phyloP scores from a whole-genome alignment of 2,329 filamentous ascomycete species.

The Phoma sp. region DNA sequence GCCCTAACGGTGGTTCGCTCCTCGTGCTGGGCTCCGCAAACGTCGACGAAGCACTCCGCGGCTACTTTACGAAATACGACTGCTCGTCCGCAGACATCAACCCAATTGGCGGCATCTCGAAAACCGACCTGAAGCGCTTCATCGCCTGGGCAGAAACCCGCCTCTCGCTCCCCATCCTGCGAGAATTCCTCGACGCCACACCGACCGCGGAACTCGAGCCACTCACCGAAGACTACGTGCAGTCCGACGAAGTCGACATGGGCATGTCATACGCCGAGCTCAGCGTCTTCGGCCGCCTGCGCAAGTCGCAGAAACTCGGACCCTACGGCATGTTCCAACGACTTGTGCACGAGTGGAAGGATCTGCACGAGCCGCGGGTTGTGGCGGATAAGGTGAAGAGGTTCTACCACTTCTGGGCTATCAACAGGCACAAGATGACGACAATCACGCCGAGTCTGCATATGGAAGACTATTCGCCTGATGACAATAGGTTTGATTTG shows the following conservation, averaged over 20 bases:
- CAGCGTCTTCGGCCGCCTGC: slow-evolving; percentile 59
- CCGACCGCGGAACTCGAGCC: slow-evolving; percentile 65
- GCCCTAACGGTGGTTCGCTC: slow-evolving; percentile 64
- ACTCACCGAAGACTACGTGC: slow-evolving; percentile 67
- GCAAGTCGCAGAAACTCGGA: slow-evolving; percentile 58
- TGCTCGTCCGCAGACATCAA: slow-evolving; percentile 59
- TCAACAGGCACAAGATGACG: slow-evolving; percentile 36
- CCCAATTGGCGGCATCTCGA: slow-evolving; percentile 68
- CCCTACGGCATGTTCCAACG: slow-evolving; percentile 63
- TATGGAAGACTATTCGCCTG: slow-evolving; percentile 59
- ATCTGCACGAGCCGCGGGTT: slow-evolving; percentile 50
- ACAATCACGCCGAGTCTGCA: slow-evolving; percentile 39
- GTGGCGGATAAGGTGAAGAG: slow-evolving; percentile 56
- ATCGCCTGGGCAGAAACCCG: slow-evolving; percentile 63
- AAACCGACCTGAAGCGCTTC: slow-evolving; percentile 75
- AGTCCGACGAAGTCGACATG: slow-evolving; percentile 65
- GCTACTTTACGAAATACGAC: slow-evolving; percentile 76
- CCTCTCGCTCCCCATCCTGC: slow-evolving; percentile 70
- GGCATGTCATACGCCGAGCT: slow-evolving; percentile 61
- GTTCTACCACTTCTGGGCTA: slow-evolving; percentile 52
- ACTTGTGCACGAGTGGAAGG: slow-evolving; percentile 60
- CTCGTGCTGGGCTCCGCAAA: slow-evolving; percentile 74
- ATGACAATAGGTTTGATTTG: slow-evolving; percentile 66
- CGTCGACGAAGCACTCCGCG: slow-evolving; percentile 58
- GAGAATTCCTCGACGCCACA: slow-evolving; percentile 65